Percentiles rank a stretch among this genome's conserved stretches.
Evolutionary conservation across 164 flowering plant genomes (phyloP).

Genomic region (Liriodendron chinense): DNA sequence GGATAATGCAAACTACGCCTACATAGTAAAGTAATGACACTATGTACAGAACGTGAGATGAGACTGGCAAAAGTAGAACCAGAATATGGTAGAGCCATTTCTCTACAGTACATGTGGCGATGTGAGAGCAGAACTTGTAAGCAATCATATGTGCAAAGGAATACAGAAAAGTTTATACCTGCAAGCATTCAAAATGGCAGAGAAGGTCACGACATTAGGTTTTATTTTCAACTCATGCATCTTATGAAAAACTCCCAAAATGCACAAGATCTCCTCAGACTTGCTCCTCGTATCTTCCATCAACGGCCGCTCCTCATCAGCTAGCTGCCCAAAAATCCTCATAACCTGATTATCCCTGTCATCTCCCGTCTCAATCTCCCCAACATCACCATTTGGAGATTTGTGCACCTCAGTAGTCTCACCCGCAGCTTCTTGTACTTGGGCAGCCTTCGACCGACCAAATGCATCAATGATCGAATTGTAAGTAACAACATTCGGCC

Average conservation of each 20-base stretch:
- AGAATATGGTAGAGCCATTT: too few species aligned
- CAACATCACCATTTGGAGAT: slow-evolving; percentile 24
- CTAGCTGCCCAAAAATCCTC: slow-evolving; percentile 61
- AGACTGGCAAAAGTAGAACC: too few species aligned
- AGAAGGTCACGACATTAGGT: slow-evolving; percentile 97
- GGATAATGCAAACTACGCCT: too few species aligned
- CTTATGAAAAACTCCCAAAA: slow-evolving; percentile 72
- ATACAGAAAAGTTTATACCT: slow-evolving; percentile 44
- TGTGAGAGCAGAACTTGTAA: not conserved
- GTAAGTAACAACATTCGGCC: slow-evolving; percentile 92
- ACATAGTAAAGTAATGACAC: too few species aligned
- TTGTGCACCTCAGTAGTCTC: slow-evolving; percentile 19
- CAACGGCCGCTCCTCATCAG: slow-evolving; percentile 36
- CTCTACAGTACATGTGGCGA: too few species aligned
- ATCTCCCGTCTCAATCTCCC: slow-evolving; percentile 11
- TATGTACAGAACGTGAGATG: too few species aligned
- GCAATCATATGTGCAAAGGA: not conserved
- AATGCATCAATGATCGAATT: slow-evolving; percentile 96
- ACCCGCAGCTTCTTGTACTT: slow-evolving; percentile 16
- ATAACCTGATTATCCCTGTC: slow-evolving; percentile 46
- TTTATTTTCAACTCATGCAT: slow-evolving; percentile 90
- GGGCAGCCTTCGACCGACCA: slow-evolving; percentile 51
- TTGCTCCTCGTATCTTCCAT: slow-evolving; percentile 35
- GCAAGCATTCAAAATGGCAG: slow-evolving; percentile 98
- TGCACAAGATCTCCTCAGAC: slow-evolving; percentile 57